Conservation (phyloP, 139 green algal species). For the Closterium sp. region DNA sequence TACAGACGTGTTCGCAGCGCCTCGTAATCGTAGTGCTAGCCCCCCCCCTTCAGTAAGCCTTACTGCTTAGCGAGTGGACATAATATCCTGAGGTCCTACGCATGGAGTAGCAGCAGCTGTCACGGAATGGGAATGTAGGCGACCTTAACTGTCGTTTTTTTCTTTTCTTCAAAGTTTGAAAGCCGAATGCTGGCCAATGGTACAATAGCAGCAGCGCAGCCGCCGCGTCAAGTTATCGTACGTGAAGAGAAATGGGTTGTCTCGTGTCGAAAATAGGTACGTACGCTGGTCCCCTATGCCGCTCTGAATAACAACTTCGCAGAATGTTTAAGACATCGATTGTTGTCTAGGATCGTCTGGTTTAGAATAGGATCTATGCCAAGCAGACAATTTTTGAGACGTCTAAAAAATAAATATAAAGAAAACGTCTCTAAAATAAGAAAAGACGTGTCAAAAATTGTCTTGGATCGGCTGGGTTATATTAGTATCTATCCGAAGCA, state of each 20-base stretch:
- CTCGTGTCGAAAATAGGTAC: neutral
- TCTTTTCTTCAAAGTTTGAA: neutral
- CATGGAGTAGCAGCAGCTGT: neutral
- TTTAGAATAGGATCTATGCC: too few species aligned
- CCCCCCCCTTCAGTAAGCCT: neutral
- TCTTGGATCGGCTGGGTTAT: too few species aligned
- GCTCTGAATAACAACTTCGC: too few species aligned
- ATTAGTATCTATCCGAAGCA: too few species aligned
- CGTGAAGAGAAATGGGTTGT: neutral
- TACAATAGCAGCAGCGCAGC: neutral
- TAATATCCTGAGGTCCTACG: neutral
- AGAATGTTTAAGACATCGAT: neutral
- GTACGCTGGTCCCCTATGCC: neutral
- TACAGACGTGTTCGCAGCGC: too few species aligned
- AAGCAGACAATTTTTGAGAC: too few species aligned
- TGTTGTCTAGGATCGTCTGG: neutral
- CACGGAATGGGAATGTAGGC: neutral
- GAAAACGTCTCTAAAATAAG: too few species aligned
- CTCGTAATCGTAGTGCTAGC: neutral
- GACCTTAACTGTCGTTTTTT: neutral
- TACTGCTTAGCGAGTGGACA: neutral
- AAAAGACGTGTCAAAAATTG: too few species aligned
- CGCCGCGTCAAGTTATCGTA: neutral
- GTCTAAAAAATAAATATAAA: too few species aligned
- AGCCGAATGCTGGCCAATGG: neutral